Evolutionary conservation across 1,284 basidiomycete genomes (phyloP), one percentile per base, ranked within the genome.

Genomic region (Austroboletus novae-zelandiae): DNA sequence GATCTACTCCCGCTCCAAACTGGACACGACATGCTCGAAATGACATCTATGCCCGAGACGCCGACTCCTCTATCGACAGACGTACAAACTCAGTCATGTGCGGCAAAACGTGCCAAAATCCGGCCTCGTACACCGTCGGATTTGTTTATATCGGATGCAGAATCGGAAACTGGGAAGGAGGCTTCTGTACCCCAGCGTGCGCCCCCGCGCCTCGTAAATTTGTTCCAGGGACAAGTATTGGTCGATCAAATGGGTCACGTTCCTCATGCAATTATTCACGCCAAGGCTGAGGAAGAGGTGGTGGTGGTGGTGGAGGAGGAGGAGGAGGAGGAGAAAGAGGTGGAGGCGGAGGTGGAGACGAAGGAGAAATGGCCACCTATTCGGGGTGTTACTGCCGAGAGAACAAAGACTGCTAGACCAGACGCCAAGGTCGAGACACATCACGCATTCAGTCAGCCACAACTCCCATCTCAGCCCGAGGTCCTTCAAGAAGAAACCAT

Each of bases 151-250:
- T 65, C 65, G 0, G 37, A 52, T 18, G 45, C 56, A 27, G 17
- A 61, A 0, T 53, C 62, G 14, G 54, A 61, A 0, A 20, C 4
- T 18, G 17, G 7, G 25, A 40, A 43, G 18, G 20, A 15, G 11
- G 32, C 32, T 18, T 1, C 43, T 15, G 25, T 42, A 20, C 32
- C 43, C 13, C 40, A 47, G 11, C 59, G 52, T 23, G 59, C 58
- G 4, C 62, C 63, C 2, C 67, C 67, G 2, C 64, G 60, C 15
- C 1, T 67, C 4, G 57, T 61, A 18, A 41, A 68, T 7, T 56
- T 54, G 9, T 11, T 62, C 2, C 51, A 45, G 4, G 58, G 61
- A 0, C 52, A 47, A 39, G 50, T 56, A 1, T 45, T 69, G 32
- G 61, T 63, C 4, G 58, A 67, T 43, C 51, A 42, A 43, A 49